These are phyloP conservation scores for Pelargonium citronellum DNA, from an alignment of 441 rosid species.

Conservation along the genomic window DNA sequence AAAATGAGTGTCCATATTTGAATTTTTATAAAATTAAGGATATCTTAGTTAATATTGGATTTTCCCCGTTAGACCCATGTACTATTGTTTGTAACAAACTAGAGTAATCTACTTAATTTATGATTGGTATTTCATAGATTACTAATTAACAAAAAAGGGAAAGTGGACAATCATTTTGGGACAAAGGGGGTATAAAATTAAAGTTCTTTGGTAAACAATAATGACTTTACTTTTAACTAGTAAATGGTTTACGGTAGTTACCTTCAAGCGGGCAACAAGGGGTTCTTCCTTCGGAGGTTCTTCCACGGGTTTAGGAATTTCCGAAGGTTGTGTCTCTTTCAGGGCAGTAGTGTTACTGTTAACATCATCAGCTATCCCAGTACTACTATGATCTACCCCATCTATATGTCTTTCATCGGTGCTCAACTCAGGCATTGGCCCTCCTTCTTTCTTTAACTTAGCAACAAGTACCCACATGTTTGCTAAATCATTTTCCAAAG, in stretches of 20 bases:
- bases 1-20: too few relatives aligned
- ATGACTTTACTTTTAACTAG: neutral
- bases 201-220: neutral
- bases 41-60: too few relatives aligned
- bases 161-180: too few relatives aligned
- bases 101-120: too few relatives aligned
- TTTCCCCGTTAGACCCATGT: too few relatives aligned
- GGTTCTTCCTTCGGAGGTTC: constrained; percentile 69
- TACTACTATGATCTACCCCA: constrained; percentile 27
- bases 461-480: constrained; percentile 99
- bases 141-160: too few relatives aligned
- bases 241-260: constrained; percentile 19
- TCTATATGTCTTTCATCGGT: constrained; percentile 33
- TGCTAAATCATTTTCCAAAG: constrained; percentile 89
- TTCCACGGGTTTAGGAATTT: constrained; percentile 42
- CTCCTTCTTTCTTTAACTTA: constrained; percentile 79
- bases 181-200: too few relatives aligned
- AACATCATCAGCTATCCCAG: constrained; percentile 33
- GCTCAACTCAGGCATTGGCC: constrained; percentile 42
- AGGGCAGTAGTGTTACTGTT: constrained; percentile 30
- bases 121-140: too few relatives aligned
- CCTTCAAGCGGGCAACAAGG: constrained; percentile 86
- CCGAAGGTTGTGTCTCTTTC: constrained; percentile 47
- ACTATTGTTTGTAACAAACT: too few relatives aligned
- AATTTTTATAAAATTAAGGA: too few relatives aligned